Percentiles rank a stretch among this genome's conserved stretches.
Evolutionary conservation across 306 rosid species (phyloP).

Genomic region (Comarum palustre): DNA sequence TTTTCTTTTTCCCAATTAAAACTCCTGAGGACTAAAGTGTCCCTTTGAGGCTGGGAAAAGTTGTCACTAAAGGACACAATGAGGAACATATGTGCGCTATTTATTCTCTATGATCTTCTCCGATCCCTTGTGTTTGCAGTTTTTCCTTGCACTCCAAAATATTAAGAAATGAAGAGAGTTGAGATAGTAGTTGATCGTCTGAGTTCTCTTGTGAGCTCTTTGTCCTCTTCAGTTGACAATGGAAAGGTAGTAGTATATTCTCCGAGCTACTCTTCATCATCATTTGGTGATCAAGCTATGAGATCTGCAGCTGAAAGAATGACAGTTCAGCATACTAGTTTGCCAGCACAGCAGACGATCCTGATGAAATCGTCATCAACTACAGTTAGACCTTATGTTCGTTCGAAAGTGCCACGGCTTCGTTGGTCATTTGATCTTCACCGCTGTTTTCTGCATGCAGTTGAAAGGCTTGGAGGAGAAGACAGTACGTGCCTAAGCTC

Average conservation of each 20-base stretch:
- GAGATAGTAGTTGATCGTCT: conserved; percentile 16
- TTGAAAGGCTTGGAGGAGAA: conserved; percentile 81
- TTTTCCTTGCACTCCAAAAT: background rate
- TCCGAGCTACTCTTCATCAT: background rate
- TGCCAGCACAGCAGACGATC: conserved; percentile 22
- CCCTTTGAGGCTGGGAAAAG: conserved; percentile 45
- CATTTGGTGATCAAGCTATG: background rate
- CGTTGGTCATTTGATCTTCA: conserved; percentile 90
- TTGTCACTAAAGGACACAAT: conserved; percentile 44
- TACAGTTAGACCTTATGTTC: conserved; percentile 54
- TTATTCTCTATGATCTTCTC: background rate
- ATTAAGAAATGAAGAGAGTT: conserved; percentile 27
- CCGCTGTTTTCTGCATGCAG: conserved; percentile 78
- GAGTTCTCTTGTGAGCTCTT: conserved; percentile 24
- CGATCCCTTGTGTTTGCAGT: background rate
- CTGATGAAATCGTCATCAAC: conserved; percentile 21
- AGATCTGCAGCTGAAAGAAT: background rate
- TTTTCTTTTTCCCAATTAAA: conserved; percentile 64
- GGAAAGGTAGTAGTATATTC: conserved; percentile 12
- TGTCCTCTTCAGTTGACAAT: conserved; percentile 30
- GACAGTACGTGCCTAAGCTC: conserved; percentile 38
- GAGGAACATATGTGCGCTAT: background rate
- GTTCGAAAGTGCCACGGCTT: conserved; percentile 71
- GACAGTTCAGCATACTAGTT: background rate
- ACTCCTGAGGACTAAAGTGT: conserved; percentile 51